Conservation (phyloP, 306 rosid species). For the Lablab purpureus region DNA sequence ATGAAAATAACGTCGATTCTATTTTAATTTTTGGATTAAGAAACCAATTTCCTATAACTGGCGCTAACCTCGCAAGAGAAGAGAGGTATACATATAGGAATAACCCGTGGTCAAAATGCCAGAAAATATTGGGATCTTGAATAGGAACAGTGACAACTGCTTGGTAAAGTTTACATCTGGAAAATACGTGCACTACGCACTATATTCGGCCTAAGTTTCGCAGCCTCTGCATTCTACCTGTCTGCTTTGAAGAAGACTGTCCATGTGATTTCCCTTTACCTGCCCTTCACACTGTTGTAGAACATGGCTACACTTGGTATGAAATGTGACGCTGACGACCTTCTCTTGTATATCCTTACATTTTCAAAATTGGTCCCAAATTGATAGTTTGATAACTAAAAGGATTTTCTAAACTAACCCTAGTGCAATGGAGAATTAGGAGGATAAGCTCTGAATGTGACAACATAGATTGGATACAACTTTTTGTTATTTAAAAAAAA, state of each 20-base stretch:
- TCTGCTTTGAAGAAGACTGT: slow-evolving; percentile 36
- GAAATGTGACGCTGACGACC: background rate
- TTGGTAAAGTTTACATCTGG: background rate
- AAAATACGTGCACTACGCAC: slow-evolving; percentile 12
- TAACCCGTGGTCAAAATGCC: slow-evolving; percentile 21
- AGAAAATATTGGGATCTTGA: background rate
- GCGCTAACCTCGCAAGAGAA: background rate
- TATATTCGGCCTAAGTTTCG: slow-evolving; percentile 3
- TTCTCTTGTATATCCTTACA: background rate
- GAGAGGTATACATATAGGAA: background rate
- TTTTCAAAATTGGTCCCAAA: background rate
- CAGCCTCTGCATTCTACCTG: slow-evolving; percentile 22
- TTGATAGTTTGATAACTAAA: background rate
- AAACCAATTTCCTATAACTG: slow-evolving; percentile 3
- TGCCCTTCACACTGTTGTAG: slow-evolving; percentile 34
- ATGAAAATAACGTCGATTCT: slow-evolving; percentile 40
- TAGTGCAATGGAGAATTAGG: background rate
- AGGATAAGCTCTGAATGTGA: background rate
- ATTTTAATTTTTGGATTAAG: background rate
- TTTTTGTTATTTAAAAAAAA: background rate
- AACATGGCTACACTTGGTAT: slow-evolving; percentile 35
- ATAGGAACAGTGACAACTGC: background rate
- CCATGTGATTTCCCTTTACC: slow-evolving; percentile 44
- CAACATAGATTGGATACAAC: background rate
- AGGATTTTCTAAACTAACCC: background rate